Conservation (phyloP, 306 rosid genomes). For the Phaseolus lunatus region DNA sequence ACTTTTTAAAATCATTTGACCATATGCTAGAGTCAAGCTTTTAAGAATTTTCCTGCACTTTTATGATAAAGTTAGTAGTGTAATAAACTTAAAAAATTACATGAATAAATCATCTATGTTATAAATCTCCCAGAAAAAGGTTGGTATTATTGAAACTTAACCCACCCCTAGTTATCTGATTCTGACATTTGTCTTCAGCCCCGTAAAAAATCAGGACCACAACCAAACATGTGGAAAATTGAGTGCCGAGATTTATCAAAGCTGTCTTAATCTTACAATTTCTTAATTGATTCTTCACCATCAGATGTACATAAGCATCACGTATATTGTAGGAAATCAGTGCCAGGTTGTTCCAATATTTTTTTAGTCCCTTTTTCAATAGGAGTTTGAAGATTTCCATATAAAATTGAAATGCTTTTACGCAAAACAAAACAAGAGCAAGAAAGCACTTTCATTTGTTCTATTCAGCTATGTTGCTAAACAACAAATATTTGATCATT, state of each 20-base stretch:
- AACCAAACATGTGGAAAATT: slow-evolving; percentile 4
- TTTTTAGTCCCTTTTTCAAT: neutral
- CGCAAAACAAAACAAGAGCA: neutral
- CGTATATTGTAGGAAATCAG: neutral
- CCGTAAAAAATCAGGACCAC: neutral
- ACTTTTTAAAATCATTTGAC: slow-evolving; percentile 95
- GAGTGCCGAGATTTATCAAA: slow-evolving; percentile 25
- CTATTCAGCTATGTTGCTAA: slow-evolving; percentile 5
- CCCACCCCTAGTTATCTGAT: slow-evolving; percentile 19
- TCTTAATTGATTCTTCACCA: slow-evolving; percentile 1
- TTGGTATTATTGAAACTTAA: slow-evolving; percentile 19
- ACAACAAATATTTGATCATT: neutral
- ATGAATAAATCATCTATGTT: slow-evolving; percentile 27
- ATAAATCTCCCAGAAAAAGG: slow-evolving; percentile 14
- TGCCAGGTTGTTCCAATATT: neutral
- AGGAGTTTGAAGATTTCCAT: neutral
- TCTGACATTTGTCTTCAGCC: neutral
- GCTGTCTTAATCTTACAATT: neutral
- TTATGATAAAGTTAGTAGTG: slow-evolving; percentile 21
- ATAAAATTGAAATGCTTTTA: neutral
- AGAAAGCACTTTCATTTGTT: neutral
- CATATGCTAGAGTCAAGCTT: slow-evolving; percentile 97
- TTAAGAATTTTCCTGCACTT: slow-evolving; percentile 87
- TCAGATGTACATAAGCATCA: slow-evolving; percentile 15
- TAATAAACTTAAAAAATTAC: slow-evolving; percentile 18